Percentiles rank a stretch among this genome's conserved stretches.
Conservation (phyloP, 169 alveolate genomes). For the Plasmodium vinckei region DNA sequence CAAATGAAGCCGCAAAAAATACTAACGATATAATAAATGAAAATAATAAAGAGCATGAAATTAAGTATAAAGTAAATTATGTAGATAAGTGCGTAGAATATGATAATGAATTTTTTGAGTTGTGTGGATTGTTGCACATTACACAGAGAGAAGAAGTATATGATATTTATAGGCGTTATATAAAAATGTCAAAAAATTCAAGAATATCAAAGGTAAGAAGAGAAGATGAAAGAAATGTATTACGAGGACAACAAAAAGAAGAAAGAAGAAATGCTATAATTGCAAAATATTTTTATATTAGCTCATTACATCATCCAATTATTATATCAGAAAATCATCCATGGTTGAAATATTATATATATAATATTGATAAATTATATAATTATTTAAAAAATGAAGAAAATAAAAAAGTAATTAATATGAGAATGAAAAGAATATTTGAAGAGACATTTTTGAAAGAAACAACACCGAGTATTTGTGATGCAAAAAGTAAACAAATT, state of each 20-base stretch:
- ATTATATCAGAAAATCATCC: conserved; percentile 78
- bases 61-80: conserved; percentile 16
- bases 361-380: conserved; percentile 44
- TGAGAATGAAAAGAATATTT: conserved; percentile 57
- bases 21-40: not conserved
- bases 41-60: not conserved
- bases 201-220: not conserved
- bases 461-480: not conserved
- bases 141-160: conserved; percentile 34
- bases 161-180: conserved; percentile 52
- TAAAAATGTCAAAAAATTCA: conserved; percentile 10
- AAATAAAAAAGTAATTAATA: conserved; percentile 20
- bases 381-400: conserved; percentile 53
- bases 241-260: conserved; percentile 36
- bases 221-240: conserved; percentile 35
- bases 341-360: conserved; percentile 51
- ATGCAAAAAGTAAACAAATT: conserved; percentile 8
- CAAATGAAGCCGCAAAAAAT: conserved; percentile 16
- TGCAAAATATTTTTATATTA: conserved; percentile 64
- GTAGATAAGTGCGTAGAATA: conserved; percentile 16
- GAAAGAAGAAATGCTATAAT: conserved; percentile 63
- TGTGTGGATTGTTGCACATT: conserved; percentile 24
- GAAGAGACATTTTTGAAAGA: conserved; percentile 8
- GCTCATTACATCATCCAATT: conserved; percentile 84
- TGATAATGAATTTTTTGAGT: conserved; percentile 67